phyloP scores from a whole-genome alignment of 2,329 filamentous ascomycete species.

The Aspergillus ochraceoroseus region DNA sequence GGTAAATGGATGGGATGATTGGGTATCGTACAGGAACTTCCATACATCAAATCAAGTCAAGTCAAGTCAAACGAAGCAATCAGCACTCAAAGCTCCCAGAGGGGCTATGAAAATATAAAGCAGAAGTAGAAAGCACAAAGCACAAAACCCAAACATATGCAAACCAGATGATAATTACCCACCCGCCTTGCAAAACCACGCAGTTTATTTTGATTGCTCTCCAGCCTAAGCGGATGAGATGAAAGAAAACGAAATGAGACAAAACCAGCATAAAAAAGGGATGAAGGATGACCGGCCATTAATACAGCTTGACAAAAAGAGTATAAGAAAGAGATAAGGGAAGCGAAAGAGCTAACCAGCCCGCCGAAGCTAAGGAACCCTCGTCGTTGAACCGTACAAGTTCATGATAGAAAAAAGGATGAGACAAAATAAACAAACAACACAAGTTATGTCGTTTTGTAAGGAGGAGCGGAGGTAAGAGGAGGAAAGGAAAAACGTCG shows the following conservation, averaged over 20 bases:
- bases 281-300: slow-evolving; percentile 1
- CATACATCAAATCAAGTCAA: slow-evolving; percentile 11
- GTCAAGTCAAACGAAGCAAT: too few species aligned
- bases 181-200: slow-evolving; percentile 8
- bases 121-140: slow-evolving; percentile 4
- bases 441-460: background rate
- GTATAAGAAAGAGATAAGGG: slow-evolving; percentile 7
- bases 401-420: slow-evolving; percentile 9
- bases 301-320: slow-evolving; percentile 2
- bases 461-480: slow-evolving; percentile 14
- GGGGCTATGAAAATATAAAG: slow-evolving; percentile 8
- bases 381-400: slow-evolving; percentile 7
- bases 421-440: slow-evolving; percentile 14
- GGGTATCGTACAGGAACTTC: slow-evolving; percentile 8
- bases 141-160: slow-evolving; percentile 15
- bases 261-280: background rate
- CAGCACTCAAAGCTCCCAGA: slow-evolving; percentile 2
- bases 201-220: slow-evolving; percentile 2
- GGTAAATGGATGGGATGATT: background rate
- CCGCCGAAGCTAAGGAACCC: slow-evolving; percentile 9
- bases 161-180: slow-evolving; percentile 13
- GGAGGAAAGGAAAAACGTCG: slow-evolving; percentile 13
- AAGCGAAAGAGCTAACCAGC: slow-evolving; percentile 11
- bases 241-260: background rate
- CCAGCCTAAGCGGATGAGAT: background rate